Evolutionary conservation across 148 eudicot genomes (phyloP).

Genomic region (Rhododendron williamsianum): DNA sequence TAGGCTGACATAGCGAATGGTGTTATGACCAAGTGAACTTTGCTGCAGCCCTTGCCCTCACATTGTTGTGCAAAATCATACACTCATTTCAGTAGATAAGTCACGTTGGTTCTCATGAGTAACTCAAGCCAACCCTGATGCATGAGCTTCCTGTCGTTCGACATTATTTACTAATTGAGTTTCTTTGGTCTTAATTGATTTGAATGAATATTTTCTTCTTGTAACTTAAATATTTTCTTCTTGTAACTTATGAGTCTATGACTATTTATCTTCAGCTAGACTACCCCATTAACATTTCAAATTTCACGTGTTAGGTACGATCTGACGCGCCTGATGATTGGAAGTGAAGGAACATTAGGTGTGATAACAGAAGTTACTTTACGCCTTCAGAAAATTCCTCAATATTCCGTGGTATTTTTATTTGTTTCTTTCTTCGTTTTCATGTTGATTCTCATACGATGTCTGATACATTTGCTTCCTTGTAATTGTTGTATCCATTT

Average conservation of each 20-base stretch:
- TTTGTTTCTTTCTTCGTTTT: conserved; percentile 1
- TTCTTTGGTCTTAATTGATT: not conserved
- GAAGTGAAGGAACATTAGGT: conserved; percentile 99
- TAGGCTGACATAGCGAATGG: not conserved
- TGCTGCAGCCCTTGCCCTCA: not conserved
- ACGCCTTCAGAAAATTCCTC: conserved; percentile 90
- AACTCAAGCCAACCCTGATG: not conserved
- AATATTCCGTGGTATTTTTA: conserved; percentile 63
- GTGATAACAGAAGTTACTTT: conserved; percentile 94
- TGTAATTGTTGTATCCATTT: not conserved
- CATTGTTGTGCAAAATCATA: not conserved
- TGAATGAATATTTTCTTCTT: not conserved
- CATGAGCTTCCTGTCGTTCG: not conserved
- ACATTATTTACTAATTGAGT: not conserved
- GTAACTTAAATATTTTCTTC: not conserved
- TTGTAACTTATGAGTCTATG: not conserved
- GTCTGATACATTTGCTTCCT: not conserved
- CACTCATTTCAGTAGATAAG: not conserved
- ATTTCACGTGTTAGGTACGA: conserved; percentile 56
- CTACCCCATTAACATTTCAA: not conserved
- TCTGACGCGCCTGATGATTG: conserved; percentile 83
- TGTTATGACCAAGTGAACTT: not conserved
- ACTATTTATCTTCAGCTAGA: not conserved
- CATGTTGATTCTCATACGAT: not conserved
- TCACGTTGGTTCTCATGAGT: not conserved